Conservation (phyloP, 2,329 filamentous ascomycete species). For the Diplodia seriata region DNA sequence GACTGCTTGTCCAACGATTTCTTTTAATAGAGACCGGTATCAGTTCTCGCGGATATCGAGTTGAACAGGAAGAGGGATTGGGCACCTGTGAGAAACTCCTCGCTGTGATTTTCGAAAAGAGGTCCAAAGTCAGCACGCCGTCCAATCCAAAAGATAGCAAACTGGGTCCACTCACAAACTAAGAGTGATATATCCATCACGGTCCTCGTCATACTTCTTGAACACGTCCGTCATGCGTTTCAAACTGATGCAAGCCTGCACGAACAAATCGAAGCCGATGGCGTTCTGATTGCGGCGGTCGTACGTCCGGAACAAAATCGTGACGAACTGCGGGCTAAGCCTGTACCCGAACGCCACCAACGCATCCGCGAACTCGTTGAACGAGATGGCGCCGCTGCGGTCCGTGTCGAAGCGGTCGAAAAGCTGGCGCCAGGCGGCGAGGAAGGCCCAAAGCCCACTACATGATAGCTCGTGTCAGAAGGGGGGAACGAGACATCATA, state of each 20-base stretch:
- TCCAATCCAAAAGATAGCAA: background rate
- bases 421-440: conserved; percentile 89
- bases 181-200: conserved; percentile 79
- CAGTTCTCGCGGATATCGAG: conserved; percentile 58
- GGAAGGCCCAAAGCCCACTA: conserved; percentile 88
- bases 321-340: conserved; percentile 81
- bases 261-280: conserved; percentile 84
- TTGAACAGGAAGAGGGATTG: conserved; percentile 63
- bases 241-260: conserved; percentile 94
- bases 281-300: conserved; percentile 63
- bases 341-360: conserved; percentile 92
- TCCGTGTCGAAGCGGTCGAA: conserved; percentile 96
- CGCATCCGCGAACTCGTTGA: conserved; percentile 87
- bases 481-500: background rate
- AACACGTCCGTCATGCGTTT: conserved; percentile 99
- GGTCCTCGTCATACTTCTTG: conserved; percentile 97
- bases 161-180: conserved; percentile 57
- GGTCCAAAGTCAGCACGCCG: conserved; percentile 3
- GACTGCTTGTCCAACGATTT: conserved; percentile 50
- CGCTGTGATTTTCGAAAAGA: conserved; percentile 43
- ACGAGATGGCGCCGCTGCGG: conserved; percentile 82
- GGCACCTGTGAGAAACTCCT: conserved; percentile 63
- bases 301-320: conserved; percentile 85
- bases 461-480: background rate
- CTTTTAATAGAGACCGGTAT: conserved; percentile 58